Base-by-base conservation (phyloP, 176 grass and related monocot genomes). In the Bothriochloa decipiens region DNA sequence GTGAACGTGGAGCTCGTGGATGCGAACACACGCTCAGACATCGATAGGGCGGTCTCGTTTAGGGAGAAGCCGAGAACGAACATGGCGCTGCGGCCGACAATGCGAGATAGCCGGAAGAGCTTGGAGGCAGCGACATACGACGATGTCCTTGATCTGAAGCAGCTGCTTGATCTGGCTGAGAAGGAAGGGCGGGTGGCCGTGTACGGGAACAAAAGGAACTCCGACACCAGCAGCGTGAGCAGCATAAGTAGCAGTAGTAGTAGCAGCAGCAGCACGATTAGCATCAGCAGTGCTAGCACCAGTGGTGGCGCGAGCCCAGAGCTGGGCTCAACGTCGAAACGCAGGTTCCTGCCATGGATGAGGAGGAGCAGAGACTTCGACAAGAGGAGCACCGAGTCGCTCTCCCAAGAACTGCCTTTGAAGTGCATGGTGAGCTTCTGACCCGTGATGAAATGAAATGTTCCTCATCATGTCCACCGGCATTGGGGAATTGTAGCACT, bases 291-390 rank as follows among this genome's bases (percentile, higher is more conserved):
- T 18, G 72, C 70, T 45, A 88, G 88, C 64, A 72, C 73, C 11
- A 94, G 92, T 29, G 90, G 88, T 1, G 69, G 77, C 28, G 87
- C 88, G 3, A 95, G 90, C 82, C 93, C 93, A 7, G 93, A 95
- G 28, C 75, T 79, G 1, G 83, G 63, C 22, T 88, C 76, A 7
- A 86, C 81, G 28, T 90, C 88, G 20, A 95, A 90, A 64, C 77
- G 83, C 28, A 67, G 86, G 50, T 52, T 90, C 68, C 71, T 90
- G 17, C 77, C 82, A 11, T 92, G 93, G 82, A 80, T 64, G 72
- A 64, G 86, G 75, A 88, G 77, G 67, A 92, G 90, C 88, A 78
- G 75, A n/a, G 90, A 88, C 26, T 83, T 84, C 52, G 81, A 89
- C 52, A 87, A 76, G 80, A 35, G 26, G 67, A 83, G 78, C 73